A percentile compares a stretch with the other conserved stretches of the same genome.
phyloP scores from a whole-genome alignment of 306 rosid species.

The Dicorynia guianensis region DNA sequence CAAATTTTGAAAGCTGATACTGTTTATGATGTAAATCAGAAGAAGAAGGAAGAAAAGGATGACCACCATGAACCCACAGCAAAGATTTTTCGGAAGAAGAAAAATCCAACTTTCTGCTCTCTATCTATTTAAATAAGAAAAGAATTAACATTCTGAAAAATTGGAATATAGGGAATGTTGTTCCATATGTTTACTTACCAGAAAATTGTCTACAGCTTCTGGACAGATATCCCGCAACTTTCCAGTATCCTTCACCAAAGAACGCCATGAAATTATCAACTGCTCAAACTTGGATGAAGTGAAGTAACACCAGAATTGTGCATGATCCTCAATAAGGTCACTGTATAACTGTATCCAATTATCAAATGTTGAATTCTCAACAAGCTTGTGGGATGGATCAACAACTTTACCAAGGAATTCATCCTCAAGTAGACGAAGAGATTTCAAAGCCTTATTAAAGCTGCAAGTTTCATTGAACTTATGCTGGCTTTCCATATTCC shows the following conservation, averaged over 20 bases:
- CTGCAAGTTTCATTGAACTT: constrained; percentile 31
- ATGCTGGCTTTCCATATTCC: constrained; percentile 56
- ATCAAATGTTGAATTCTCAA: constrained; percentile 66
- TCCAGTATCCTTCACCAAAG: constrained; percentile 62
- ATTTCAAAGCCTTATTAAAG: constrained; percentile 52
- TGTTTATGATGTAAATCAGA: constrained; percentile 64
- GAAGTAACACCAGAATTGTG: constrained; percentile 60
- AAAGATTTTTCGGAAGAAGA: constrained; percentile 66
- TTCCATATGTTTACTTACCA: constrained; percentile 58
- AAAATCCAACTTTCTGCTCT: constrained; percentile 55
- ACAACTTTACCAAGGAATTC: constrained; percentile 63
- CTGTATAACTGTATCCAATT: constrained; percentile 53
- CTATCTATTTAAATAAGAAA: constrained; percentile 47
- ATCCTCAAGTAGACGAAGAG: constrained; percentile 70
- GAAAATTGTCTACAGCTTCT: constrained; percentile 54
- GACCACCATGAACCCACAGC: constrained; percentile 93
- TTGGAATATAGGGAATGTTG: background rate
- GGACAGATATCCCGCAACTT: constrained; percentile 61
- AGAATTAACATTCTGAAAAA: constrained; percentile 30
- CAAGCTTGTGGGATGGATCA: constrained; percentile 52
- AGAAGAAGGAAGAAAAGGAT: constrained; percentile 74
- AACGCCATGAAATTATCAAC: constrained; percentile 66
- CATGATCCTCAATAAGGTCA: constrained; percentile 71
- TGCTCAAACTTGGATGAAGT: constrained; percentile 57
- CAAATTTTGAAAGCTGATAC: constrained; percentile 57